Evolutionary conservation across 2,329 filamentous ascomycete genomes (phyloP).

Genomic region (Diaporthe helianthi): DNA sequence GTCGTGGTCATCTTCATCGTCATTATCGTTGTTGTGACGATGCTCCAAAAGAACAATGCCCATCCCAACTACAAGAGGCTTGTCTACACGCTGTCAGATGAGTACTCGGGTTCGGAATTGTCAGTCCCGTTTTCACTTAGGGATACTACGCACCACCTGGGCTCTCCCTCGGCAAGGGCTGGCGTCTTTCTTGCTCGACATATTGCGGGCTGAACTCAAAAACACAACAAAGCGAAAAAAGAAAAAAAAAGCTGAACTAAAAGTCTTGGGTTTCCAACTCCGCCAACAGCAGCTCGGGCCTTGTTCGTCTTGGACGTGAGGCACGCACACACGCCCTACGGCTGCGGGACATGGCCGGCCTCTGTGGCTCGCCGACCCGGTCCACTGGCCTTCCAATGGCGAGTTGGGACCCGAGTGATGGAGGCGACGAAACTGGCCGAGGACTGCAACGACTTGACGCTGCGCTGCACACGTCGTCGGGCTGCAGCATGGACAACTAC

Average conservation of each 20-base stretch:
- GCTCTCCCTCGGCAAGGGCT: not conserved
- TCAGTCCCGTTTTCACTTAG: slow-evolving; percentile 4
- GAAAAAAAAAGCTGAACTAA: no score
- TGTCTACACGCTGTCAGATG: slow-evolving; percentile 56
- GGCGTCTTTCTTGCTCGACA: not conserved
- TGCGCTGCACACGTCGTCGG: slow-evolving; percentile 63
- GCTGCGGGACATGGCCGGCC: slow-evolving; percentile 71
- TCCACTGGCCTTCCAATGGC: slow-evolving; percentile 68
- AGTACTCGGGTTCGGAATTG: slow-evolving; percentile 57
- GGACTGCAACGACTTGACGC: slow-evolving; percentile 64
- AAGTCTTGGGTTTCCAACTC: not conserved
- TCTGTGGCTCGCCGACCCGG: slow-evolving; percentile 68
- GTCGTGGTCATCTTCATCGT: slow-evolving; percentile 51
- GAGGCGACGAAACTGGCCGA: slow-evolving; percentile 63
- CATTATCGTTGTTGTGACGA: slow-evolving; percentile 54
- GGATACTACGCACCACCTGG: not conserved
- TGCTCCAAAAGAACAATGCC: slow-evolving; percentile 46
- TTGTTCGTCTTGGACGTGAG: slow-evolving; percentile 73
- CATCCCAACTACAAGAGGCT: slow-evolving; percentile 58
- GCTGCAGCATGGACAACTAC: slow-evolving; percentile 61
- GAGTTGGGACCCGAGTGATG: slow-evolving; percentile 71
- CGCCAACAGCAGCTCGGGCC: slow-evolving; percentile 1
- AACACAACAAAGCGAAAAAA: not conserved
- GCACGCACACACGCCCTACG: slow-evolving; percentile 69
- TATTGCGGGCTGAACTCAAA: not conserved